Evolutionary conservation across 306 rosid genomes (phyloP).

Genomic region (Begonia masoniana): DNA sequence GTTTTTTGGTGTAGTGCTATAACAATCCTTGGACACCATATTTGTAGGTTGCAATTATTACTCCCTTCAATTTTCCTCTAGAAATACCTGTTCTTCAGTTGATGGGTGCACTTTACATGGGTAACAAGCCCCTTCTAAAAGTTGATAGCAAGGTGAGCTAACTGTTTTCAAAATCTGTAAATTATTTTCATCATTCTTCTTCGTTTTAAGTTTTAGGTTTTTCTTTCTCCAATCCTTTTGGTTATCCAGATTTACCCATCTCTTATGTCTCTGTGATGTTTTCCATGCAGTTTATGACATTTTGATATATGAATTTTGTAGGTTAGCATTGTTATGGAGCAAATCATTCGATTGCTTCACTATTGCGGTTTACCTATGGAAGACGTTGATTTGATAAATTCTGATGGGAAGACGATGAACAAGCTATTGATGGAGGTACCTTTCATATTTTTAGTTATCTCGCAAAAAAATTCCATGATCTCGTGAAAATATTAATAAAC

Average conservation of each 20-base stretch:
- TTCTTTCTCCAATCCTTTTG: not conserved
- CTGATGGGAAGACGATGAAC: constrained; percentile 94
- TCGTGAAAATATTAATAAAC: not conserved
- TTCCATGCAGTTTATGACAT: not conserved
- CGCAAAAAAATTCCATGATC: not conserved
- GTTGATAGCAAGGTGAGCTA: constrained; percentile 80
- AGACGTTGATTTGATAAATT: constrained; percentile 81
- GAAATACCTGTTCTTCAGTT: constrained; percentile 96
- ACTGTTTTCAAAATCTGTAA: not conserved
- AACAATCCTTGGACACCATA: not conserved
- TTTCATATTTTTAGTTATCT: constrained; percentile 10
- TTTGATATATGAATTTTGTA: constrained; percentile 15
- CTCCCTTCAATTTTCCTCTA: constrained; percentile 93
- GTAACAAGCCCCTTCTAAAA: constrained; percentile 91
- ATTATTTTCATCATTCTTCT: too few species aligned
- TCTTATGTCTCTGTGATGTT: not conserved
- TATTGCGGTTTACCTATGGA: constrained; percentile 73
- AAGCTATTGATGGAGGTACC: constrained; percentile 62
- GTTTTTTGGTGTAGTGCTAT: too few species aligned
- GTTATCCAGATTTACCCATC: not conserved
- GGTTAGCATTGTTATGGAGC: constrained; percentile 99
- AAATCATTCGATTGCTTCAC: constrained; percentile 88
- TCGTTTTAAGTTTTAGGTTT: too few species aligned
- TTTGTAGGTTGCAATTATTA: constrained; percentile 74
- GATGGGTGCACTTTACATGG: constrained; percentile 99